These are phyloP conservation scores for Xylaria sp. DNA, from an alignment of 2,329 filamentous ascomycete species.

Conservation along the genomic window DNA sequence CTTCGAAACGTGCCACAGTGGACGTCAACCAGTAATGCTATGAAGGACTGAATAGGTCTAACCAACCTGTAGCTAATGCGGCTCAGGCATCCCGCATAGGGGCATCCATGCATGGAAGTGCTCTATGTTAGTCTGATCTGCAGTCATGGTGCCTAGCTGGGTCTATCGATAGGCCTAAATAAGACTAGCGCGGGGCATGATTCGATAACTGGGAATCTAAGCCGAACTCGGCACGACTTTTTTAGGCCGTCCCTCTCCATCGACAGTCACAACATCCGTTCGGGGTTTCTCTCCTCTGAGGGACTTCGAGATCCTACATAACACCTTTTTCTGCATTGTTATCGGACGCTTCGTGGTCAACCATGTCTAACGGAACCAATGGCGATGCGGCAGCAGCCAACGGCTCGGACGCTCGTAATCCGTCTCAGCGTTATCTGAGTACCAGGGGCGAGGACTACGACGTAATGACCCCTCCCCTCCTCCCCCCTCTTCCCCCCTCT, in stretches of 20 bases:
- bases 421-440: conserved; percentile 54
- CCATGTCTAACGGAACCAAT: conserved; percentile 46
- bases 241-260: conserved; percentile 14
- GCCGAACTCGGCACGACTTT: conserved; percentile 23
- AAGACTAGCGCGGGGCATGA: conserved; percentile 25
- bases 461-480: conserved; percentile 37
- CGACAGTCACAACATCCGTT: conserved; percentile 12
- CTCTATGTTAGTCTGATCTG: too few relatives aligned
- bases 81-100: too few relatives aligned
- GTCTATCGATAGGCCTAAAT: conserved; percentile 2
- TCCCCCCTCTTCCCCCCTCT: too few relatives aligned
- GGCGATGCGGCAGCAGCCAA: conserved; percentile 38
- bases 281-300: too few relatives aligned
- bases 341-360: conserved; percentile 18
- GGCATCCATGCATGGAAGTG: too few relatives aligned
- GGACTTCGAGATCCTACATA: conserved; percentile 23
- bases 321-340: conserved; percentile 3
- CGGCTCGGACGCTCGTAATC: conserved; percentile 43
- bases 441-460: conserved; percentile 54
- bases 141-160: too few relatives aligned
- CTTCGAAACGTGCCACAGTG: too few relatives aligned
- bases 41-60: too few relatives aligned
- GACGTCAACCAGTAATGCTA: too few relatives aligned
- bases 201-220: conserved; percentile 4
- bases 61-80: too few relatives aligned